Base-by-base conservation (phyloP, 106 monocot species). In the Dendrobium huoshanense region DNA sequence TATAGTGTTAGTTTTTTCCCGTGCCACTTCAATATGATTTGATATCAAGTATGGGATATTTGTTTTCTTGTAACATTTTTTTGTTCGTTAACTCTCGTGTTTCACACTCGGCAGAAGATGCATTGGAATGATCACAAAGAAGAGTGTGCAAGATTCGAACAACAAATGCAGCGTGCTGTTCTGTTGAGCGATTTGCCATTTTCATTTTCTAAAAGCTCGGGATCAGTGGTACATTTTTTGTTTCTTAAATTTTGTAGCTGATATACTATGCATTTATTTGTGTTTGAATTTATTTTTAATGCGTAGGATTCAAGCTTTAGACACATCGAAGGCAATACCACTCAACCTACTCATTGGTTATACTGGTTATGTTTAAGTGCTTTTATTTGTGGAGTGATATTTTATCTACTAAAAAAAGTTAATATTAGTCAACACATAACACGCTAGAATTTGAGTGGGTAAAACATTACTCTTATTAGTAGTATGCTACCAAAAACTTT, bases 91-190 rank as follows among this genome's bases (percentile, higher is more conserved):
- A 67, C n/a, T 72, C 9, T 47, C 7, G 2, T 43, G 19, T 73
- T 31, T 85, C 73, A 33, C 41, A 29, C 33, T 41, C 78, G 51
- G 29, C 79, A 96, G 96, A 80, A 85, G 73, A 80, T 82, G 24
- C 93, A 96, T 83, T 92, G 96, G 96, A 83, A 82, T 65, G 74
- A 84, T 80, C 96, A 96, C 82, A 96, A 90, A 88, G 91, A 89
- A 70, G 96, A 93, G 88, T 96, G 96, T 80, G 58, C 64, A 58
- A 90, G 96, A 68, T 82, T 96, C 75, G 86, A 77, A 49, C 80
- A 91, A 75, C 96, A 96, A 73, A 91, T 96, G 91, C 87, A 75
- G 41, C 68, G 68, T 73, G 79, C 83, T 9, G 81, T 87, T 55
- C n/a, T 75, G 1, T 78, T 96, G 81, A 84, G 47, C 79, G 87